phyloP scores from a whole-genome alignment of 2,329 filamentous ascomycete genomes.

The Verticillium klebahnii region DNA sequence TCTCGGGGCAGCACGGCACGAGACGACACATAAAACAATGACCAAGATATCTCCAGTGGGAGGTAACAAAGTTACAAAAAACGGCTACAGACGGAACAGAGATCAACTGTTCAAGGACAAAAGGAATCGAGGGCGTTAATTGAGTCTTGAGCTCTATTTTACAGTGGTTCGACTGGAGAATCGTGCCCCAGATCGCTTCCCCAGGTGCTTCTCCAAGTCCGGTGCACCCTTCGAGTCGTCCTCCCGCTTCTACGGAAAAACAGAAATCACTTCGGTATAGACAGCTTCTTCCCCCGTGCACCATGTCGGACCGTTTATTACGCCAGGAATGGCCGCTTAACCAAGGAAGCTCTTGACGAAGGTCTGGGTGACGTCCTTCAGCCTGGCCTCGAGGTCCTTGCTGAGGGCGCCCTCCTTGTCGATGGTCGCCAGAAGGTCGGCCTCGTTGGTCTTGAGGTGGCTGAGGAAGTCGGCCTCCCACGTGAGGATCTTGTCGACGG shows the following conservation, averaged over 20 bases:
- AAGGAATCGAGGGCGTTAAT: conserved; percentile 58
- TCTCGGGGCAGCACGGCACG: too few species aligned
- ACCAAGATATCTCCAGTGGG: not conserved
- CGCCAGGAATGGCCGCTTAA: conserved; percentile 39
- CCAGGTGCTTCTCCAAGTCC: conserved; percentile 32
- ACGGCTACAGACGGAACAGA: not conserved
- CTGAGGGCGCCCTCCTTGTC: conserved; percentile 94
- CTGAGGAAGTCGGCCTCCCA: conserved; percentile 95
- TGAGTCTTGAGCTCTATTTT: conserved; percentile 61
- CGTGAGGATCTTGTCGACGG: conserved; percentile 83
- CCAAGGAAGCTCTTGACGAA: conserved; percentile 92
- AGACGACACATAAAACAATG: not conserved
- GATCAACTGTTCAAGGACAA: conserved; percentile 35
- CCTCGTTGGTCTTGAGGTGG: conserved; percentile 88
- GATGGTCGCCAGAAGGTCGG: conserved; percentile 76
- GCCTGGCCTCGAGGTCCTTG: conserved; percentile 85
- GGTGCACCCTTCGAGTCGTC: conserved; percentile 39
- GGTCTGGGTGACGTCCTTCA: conserved; percentile 68
- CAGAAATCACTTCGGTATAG: conserved; percentile 42
- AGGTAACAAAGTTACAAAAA: not conserved
- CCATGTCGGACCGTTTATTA: conserved; percentile 20
- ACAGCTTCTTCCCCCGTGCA: conserved; percentile 35
- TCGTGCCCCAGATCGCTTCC: conserved; percentile 25
- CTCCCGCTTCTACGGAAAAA: conserved; percentile 41
- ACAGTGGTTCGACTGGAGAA: conserved; percentile 50